phyloP scores from a whole-genome alignment of 2,329 filamentous ascomycete species.

The Venturiaceae sp. region DNA sequence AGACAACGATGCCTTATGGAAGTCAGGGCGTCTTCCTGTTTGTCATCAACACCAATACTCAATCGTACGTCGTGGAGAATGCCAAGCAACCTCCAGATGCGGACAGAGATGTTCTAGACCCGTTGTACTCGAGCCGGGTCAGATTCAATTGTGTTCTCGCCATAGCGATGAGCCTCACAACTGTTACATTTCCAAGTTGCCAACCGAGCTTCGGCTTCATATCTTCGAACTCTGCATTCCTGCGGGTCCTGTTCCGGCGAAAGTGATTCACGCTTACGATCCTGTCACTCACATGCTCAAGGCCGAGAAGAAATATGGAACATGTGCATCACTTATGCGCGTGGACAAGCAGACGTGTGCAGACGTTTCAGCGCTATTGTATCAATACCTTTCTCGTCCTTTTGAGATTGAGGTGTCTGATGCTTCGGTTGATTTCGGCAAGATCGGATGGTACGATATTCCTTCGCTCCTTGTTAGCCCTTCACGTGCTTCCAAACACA shows the following conservation, averaged over 20 bases:
- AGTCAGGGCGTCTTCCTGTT: not conserved
- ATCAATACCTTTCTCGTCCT: not conserved
- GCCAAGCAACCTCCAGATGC: not conserved
- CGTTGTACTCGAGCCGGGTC: not conserved
- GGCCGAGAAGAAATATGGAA: not conserved
- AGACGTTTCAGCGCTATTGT: not conserved
- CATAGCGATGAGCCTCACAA: not conserved
- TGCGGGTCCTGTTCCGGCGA: not conserved
- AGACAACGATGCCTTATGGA: not conserved
- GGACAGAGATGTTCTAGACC: not conserved
- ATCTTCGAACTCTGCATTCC: not conserved
- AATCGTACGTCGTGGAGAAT: not conserved
- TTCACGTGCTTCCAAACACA: not conserved
- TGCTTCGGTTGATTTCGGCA: not conserved
- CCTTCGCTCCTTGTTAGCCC: not conserved
- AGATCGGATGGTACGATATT: not conserved
- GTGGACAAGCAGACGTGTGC: not conserved
- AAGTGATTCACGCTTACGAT: not conserved
- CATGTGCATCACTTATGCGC: not conserved
- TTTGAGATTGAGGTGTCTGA: not conserved
- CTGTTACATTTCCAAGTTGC: not conserved
- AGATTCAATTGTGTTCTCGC: not conserved
- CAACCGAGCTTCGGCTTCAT: not conserved
- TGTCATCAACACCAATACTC: not conserved
- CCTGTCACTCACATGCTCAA: not conserved